Evolutionary conservation across 1,284 basidiomycete species (phyloP).

Genomic region (Cutaneotrichosporon daszewskae): DNA sequence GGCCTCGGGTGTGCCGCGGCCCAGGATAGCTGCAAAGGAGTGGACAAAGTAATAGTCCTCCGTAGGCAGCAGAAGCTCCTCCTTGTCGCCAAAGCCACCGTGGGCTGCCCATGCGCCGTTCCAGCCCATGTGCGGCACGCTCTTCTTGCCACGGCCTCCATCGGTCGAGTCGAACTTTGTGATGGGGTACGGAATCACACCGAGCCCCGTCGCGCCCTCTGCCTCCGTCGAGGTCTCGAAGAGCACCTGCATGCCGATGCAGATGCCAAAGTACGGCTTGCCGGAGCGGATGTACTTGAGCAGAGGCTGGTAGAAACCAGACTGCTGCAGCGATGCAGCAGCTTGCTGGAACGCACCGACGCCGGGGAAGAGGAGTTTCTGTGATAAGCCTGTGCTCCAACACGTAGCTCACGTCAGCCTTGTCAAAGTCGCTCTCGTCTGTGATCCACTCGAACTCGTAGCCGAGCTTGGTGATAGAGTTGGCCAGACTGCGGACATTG

Average conservation of each 20-base stretch:
- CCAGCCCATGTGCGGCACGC: slow-evolving; percentile 99
- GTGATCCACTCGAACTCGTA: slow-evolving; percentile 88
- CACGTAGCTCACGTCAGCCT: slow-evolving; percentile 69
- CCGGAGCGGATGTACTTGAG: slow-evolving; percentile 80
- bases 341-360: slow-evolving; percentile 92
- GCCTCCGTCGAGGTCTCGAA: slow-evolving; percentile 77
- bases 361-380: slow-evolving; percentile 98
- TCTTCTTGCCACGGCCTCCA: slow-evolving; percentile 54
- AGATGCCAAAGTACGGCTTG: slow-evolving; percentile 94
- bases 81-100: slow-evolving; percentile 13
- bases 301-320: slow-evolving; percentile 75
- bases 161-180: slow-evolving; percentile 42
- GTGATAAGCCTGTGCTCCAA: too few species aligned
- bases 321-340: slow-evolving; percentile 65
- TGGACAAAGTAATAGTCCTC: slow-evolving; percentile 95
- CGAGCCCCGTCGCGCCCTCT: slow-evolving; percentile 45
- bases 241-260: slow-evolving; percentile 95
- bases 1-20: slow-evolving; percentile 50
- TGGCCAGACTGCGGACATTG: slow-evolving; percentile 82
- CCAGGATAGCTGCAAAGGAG: slow-evolving; percentile 67
- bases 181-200: slow-evolving; percentile 48
- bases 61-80: slow-evolving; percentile 47
- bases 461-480: slow-evolving; percentile 82
- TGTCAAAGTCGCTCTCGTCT: slow-evolving; percentile 73
- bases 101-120: slow-evolving; percentile 57